These are phyloP conservation scores for Saksenaea oblongispora DNA, from an alignment of 371 early-diverging fungal genomes.

Conservation along the genomic window DNA sequence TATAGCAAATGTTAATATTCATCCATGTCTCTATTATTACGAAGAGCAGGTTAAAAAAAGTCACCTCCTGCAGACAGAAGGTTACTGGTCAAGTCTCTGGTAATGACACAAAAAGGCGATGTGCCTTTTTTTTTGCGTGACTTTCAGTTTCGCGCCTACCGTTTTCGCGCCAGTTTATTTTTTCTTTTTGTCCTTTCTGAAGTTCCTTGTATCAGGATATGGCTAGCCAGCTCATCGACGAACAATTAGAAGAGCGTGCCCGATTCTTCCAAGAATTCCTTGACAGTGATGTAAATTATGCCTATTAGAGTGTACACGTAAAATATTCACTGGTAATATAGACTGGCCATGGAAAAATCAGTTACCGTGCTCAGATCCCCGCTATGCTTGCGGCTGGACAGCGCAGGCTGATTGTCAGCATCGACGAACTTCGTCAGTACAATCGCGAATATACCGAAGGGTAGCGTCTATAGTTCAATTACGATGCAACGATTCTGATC, in stretches of 20 bases:
- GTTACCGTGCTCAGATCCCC: slow-evolving; percentile 71
- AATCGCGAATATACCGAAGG: slow-evolving; percentile 66
- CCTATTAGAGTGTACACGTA: background rate
- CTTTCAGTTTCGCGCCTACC: background rate
- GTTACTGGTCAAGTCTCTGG: too few relatives aligned
- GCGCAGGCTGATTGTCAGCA: slow-evolving; percentile 81
- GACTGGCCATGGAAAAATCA: slow-evolving; percentile 35
- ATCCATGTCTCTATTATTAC: too few relatives aligned
- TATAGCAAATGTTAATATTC: too few relatives aligned
- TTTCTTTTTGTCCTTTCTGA: background rate
- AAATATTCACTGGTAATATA: background rate
- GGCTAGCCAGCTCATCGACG: slow-evolving; percentile 20
- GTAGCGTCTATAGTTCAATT: slow-evolving; percentile 36
- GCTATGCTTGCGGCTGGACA: slow-evolving; percentile 63
- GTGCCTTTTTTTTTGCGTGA: slow-evolving; percentile 1
- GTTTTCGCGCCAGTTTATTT: slow-evolving; percentile 3
- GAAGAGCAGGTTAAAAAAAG: too few relatives aligned
- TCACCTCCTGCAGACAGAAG: too few relatives aligned
- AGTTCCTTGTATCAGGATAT: background rate
- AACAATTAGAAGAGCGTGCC: slow-evolving; percentile 22
- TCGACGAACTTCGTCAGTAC: slow-evolving; percentile 86
- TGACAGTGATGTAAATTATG: slow-evolving; percentile 25
- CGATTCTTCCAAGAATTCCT: slow-evolving; percentile 31
- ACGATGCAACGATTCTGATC: background rate
- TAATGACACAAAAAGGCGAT: too few relatives aligned